Evolutionary conservation across 768 basidiomycete species (phyloP), one percentile per base, ranked within the genome.

Genomic region (Lactifluus volemus): DNA sequence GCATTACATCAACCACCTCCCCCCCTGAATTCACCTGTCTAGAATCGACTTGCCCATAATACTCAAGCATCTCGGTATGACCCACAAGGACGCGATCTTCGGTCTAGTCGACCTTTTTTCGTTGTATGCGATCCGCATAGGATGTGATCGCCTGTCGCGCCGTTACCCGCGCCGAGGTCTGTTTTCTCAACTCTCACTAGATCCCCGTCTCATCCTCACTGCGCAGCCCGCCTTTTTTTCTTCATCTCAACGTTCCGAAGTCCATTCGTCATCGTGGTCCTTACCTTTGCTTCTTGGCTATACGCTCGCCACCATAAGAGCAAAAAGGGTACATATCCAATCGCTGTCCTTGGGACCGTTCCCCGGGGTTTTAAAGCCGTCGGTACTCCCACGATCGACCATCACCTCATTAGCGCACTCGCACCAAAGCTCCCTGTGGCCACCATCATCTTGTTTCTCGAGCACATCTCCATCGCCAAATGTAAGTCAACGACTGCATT

Each of bases 401-500:
- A 56, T 1, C 64, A 74, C 11, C 78, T 96, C 25, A 71, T 96
- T 34, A 59, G 68, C 0, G 91, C 90, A 0, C 76, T 98, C 58
- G 87, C 80, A 2, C 76, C 84, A 6, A 79, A 96, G 59, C 71
- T 98, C 3, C 90, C 91, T 2, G 83, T 92, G 5, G 85, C 91
- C 21, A 92, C 90, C 0, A 92, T 96, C 65, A 88, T 96, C 68
- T 79, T 98, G 49, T 78, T 98, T 14, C 77, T 98, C 53, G 96
- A 98, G 72, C 97, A 99, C 74, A 98, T 98, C 61, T 89, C 95
- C 34, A 99, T 99, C 66, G 84, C 90, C n/a, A 96, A 94, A 74
- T 90, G 90, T 88, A 71, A 69, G 82, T 73, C n/a, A 32, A 32
- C 30, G 11, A 10, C 19, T 8, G 25, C n/a, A 10, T 14, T 17